These are phyloP conservation scores for Candida yuanshanica DNA, from an alignment of 805 yeast species.

Conservation along the genomic window DNA sequence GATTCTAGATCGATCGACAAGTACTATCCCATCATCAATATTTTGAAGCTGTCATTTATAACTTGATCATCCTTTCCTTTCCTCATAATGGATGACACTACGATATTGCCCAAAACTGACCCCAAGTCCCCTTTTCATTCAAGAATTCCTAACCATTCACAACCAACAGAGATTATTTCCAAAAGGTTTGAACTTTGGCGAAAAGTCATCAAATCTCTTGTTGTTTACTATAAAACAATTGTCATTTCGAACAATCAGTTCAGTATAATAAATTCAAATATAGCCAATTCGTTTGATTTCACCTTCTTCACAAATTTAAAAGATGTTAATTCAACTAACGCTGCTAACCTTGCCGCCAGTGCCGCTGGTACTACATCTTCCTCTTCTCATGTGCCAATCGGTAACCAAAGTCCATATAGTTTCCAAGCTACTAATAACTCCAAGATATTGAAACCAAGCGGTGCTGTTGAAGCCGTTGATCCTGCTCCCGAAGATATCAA, in stretches of 20 bases:
- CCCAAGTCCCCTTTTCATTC: conserved; percentile 35
- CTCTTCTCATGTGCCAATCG: not conserved
- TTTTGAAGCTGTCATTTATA: too few species aligned
- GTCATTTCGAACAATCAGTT: conserved; percentile 84
- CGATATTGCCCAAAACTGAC: conserved; percentile 18
- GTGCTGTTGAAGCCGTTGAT: conserved; percentile 31
- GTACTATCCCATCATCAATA: too few species aligned
- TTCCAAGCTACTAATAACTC: not conserved
- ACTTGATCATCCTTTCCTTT: too few species aligned
- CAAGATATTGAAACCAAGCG: conserved; percentile 24
- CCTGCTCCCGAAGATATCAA: conserved; percentile 20
- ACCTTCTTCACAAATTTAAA: conserved; percentile 30
- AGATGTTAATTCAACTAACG: conserved; percentile 1
- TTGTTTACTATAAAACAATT: conserved; percentile 69
- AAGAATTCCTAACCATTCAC: conserved; percentile 50
- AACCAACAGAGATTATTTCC: conserved; percentile 84
- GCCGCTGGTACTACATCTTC: not conserved
- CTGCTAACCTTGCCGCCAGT: not conserved
- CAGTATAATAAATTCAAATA: conserved; percentile 69
- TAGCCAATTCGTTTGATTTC: conserved; percentile 66
- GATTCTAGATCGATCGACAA: too few species aligned
- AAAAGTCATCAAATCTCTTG: conserved; percentile 65
- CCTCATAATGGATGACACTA: conserved; percentile 9
- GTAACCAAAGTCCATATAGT: not conserved
- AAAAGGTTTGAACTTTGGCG: conserved; percentile 85